These are phyloP conservation scores for Saccharomycopsis sp. DNA, from an alignment of 805 yeast genomes.

Conservation along the genomic window DNA sequence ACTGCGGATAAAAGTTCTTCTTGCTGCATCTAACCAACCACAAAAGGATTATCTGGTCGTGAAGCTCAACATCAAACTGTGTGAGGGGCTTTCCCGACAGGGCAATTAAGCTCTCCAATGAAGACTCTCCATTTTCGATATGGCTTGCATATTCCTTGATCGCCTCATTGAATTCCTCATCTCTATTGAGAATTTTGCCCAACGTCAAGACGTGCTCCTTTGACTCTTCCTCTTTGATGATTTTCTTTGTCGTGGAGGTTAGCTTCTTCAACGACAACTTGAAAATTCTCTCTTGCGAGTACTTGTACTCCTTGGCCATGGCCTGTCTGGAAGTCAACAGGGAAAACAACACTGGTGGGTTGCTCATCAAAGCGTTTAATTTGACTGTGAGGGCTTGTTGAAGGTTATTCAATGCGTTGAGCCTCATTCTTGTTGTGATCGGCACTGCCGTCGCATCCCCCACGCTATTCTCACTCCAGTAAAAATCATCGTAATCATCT, in stretches of 20 bases:
- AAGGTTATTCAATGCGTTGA: constrained; percentile 54
- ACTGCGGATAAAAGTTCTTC: constrained; percentile 21
- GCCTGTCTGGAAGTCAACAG: neutral
- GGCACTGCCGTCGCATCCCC: constrained; percentile 27
- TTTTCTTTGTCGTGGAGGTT: constrained; percentile 35
- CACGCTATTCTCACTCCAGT: constrained; percentile 30
- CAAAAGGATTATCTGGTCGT: constrained; percentile 47
- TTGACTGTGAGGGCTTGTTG: constrained; percentile 45
- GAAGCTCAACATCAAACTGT: constrained; percentile 23
- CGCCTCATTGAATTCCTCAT: constrained; percentile 33
- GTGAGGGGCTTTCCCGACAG: no score
- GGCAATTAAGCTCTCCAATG: constrained; percentile 5
- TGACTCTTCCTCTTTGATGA: constrained; percentile 27
- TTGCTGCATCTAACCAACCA: constrained; percentile 57
- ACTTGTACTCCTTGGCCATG: constrained; percentile 30
- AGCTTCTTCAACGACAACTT: constrained; percentile 37
- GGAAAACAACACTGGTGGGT: no score
- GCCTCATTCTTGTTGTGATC: constrained; percentile 42
- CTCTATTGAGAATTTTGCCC: constrained; percentile 48
- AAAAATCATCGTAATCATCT: constrained; percentile 28
- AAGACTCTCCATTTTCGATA: neutral
- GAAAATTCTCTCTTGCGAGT: constrained; percentile 42
- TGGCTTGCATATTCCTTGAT: neutral
- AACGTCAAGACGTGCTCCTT: constrained; percentile 46
- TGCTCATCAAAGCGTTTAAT: constrained; percentile 22